Conservation (phyloP, 2,329 filamentous ascomycete species). For the Apiospora sp. region DNA sequence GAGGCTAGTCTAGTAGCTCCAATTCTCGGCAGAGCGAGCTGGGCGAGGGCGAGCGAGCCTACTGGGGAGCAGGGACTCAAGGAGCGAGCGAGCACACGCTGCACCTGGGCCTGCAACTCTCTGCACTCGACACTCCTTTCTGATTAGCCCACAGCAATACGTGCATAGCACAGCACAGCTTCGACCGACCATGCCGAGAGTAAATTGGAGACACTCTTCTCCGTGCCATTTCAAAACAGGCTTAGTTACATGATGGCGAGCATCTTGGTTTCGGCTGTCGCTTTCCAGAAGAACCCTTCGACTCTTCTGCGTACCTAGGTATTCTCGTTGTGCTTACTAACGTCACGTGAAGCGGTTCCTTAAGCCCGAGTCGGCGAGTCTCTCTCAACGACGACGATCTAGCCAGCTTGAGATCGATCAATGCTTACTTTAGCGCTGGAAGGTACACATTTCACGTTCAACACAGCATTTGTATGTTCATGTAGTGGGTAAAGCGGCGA, state of each 20-base stretch:
- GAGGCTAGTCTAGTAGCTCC: conserved; percentile 12
- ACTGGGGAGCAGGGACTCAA: not conserved
- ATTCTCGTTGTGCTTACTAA: not conserved
- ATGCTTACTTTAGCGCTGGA: not conserved
- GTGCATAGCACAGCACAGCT: not conserved
- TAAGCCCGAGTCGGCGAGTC: not conserved
- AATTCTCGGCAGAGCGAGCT: conserved; percentile 21
- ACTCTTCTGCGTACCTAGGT: not conserved
- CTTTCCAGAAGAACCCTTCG: conserved; percentile 4
- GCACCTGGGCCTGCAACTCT: not conserved
- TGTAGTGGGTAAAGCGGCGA: not conserved
- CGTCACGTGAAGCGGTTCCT: not conserved
- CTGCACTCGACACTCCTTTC: conserved; percentile 10
- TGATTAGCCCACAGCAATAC: not conserved
- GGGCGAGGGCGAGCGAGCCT: not conserved
- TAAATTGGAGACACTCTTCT: not conserved
- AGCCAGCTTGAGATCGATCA: too few species aligned
- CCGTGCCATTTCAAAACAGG: not conserved
- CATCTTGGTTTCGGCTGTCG: conserved; percentile 15
- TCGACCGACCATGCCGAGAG: conserved; percentile 5
- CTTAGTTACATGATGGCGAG: not conserved
- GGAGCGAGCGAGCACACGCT: not conserved
- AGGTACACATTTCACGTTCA: not conserved
- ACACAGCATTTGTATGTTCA: not conserved
- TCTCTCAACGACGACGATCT: too few species aligned